A percentile compares a stretch with the other conserved stretches of the same genome.
Evolutionary conservation across 768 basidiomycete species (phyloP).

Genomic region (Kwoniella sp.): DNA sequence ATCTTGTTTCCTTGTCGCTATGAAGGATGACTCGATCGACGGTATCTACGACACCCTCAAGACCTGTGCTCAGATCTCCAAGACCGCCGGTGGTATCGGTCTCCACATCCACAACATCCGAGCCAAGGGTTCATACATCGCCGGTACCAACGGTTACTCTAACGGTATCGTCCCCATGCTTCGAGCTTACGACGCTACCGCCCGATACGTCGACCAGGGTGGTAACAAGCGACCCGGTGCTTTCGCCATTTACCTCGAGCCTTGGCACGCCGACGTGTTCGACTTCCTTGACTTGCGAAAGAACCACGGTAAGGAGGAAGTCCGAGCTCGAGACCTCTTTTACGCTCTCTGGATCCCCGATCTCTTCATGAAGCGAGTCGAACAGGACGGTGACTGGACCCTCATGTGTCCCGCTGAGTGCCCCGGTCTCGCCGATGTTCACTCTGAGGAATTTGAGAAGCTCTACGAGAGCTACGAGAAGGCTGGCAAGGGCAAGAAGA

Average conservation of each 20-base stretch:
- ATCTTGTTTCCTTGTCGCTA: conserved; percentile 95
- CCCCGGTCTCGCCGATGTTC: conserved; percentile 81
- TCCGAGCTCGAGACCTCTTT: conserved; percentile 93
- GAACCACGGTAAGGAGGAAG: conserved; percentile 98
- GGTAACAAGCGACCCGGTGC: conserved; percentile 99
- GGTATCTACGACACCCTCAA: conserved; percentile 99
- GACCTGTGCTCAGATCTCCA: conserved; percentile 98
- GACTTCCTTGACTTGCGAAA: conserved; percentile 97
- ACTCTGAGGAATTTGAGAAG: conserved; percentile 81
- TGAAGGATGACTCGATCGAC: conserved; percentile 99
- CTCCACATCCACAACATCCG: conserved; percentile 94
- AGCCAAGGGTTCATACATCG: conserved; percentile 91
- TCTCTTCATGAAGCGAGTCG: conserved; percentile 98
- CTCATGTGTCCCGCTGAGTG: conserved; percentile 98
- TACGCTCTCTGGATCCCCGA: conserved; percentile 98
- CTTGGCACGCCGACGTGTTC: conserved; percentile 97
- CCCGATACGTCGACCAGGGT: conserved; percentile 97
- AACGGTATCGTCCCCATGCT: conserved; percentile 99
- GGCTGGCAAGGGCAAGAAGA: conserved; percentile 73
- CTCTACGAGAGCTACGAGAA: conserved; percentile 74
- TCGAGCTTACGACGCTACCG: conserved; percentile 94
- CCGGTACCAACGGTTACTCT: conserved; percentile 97
- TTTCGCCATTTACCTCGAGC: conserved; percentile 95
- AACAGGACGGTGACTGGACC: conserved; percentile 85
- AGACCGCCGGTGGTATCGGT: conserved; percentile 98